phyloP scores from a whole-genome alignment of 768 basidiomycete genomes.

The Crassisporium funariophilum region DNA sequence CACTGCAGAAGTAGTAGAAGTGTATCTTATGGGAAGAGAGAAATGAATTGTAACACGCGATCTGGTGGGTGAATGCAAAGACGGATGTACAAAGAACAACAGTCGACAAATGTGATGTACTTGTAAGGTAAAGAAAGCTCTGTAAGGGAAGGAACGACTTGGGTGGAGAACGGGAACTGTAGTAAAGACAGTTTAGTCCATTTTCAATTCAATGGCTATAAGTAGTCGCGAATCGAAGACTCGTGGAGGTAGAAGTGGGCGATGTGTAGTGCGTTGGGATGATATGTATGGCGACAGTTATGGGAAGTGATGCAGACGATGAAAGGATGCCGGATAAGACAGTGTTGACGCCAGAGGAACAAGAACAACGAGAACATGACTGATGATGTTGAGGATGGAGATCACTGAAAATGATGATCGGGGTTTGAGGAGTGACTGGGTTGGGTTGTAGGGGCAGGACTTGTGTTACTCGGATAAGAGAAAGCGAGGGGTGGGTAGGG shows the following conservation, averaged over 20 bases:
- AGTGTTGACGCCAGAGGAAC: too few relatives aligned
- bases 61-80: constrained; percentile 1
- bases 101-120: neutral
- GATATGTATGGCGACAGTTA: too few relatives aligned
- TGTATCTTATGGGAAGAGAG: constrained; percentile 15
- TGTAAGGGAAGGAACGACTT: constrained; percentile 21
- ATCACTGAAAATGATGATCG: neutral
- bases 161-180: constrained; percentile 11
- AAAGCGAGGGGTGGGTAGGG: neutral
- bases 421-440: neutral
- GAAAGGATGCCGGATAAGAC: too few relatives aligned
- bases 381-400: constrained; percentile 3
- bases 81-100: neutral
- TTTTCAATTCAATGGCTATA: constrained; percentile 14
- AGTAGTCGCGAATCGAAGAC: too few relatives aligned
- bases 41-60: too few relatives aligned
- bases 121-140: constrained; percentile 5
- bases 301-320: too few relatives aligned
- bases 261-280: too few relatives aligned
- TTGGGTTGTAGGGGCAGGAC: neutral
- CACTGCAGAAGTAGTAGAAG: constrained; percentile 7
- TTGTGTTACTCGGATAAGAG: too few relatives aligned
- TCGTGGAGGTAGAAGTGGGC: neutral
- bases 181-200: constrained; percentile 25
- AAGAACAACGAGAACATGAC: constrained; percentile 9